These are phyloP conservation scores for Capronia americana DNA, from an alignment of 2,329 filamentous ascomycete species.

Conservation along the genomic window DNA sequence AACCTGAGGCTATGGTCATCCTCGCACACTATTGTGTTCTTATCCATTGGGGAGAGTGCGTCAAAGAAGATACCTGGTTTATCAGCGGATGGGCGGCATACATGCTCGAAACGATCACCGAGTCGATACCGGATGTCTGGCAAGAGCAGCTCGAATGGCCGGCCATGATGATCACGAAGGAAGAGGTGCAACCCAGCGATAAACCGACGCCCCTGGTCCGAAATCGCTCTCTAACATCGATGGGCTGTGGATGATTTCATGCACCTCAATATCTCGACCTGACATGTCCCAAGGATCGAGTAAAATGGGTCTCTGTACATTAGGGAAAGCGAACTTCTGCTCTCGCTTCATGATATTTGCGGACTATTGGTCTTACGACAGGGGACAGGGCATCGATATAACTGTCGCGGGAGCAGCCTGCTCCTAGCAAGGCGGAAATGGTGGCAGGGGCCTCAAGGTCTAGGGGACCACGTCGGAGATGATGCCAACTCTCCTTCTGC, in stretches of 20 bases:
- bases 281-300: not conserved
- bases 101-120: conserved; percentile 41
- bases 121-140: conserved; percentile 41
- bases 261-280: not conserved
- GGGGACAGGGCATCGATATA: not conserved
- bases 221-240: not conserved
- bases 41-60: conserved; percentile 39
- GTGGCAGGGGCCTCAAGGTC: too few relatives aligned
- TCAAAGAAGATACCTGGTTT: conserved; percentile 41
- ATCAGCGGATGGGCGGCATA: conserved; percentile 42
- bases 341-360: not conserved
- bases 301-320: not conserved
- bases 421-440: not conserved
- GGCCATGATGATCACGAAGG: conserved; percentile 13
- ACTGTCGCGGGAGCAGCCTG: not conserved
- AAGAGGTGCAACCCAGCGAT: conserved; percentile 1
- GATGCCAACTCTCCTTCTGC: not conserved
- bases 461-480: not conserved
- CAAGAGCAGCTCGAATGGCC: conserved; percentile 43
- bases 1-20: conserved; percentile 46
- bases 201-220: not conserved
- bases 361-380: not conserved
- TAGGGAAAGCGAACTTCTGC: not conserved
- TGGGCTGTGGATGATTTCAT: not conserved
- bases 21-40: conserved; percentile 44